These are phyloP conservation scores for Gonapodya sp. DNA, from an alignment of 192 early-diverging fungal genomes.

Conservation along the genomic window DNA sequence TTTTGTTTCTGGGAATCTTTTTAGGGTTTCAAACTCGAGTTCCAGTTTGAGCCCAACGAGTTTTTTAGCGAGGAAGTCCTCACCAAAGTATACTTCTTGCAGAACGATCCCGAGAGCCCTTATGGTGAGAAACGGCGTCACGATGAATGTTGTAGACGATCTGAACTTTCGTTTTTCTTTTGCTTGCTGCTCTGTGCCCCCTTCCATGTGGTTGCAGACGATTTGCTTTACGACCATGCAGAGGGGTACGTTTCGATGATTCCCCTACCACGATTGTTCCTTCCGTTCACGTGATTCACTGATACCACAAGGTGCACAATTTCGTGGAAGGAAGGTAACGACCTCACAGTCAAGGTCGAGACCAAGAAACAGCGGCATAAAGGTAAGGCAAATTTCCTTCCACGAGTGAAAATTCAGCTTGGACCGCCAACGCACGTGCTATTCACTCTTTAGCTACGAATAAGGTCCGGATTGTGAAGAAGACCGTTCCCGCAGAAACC, in stretches of 20 bases:
- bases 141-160: neutral
- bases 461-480: slow-evolving; percentile 96
- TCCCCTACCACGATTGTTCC: neutral
- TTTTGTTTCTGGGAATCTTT: neutral
- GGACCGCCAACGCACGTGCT: neutral
- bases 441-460: slow-evolving; percentile 57
- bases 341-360: slow-evolving; percentile 87
- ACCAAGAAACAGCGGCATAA: slow-evolving; percentile 99
- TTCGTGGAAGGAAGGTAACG: slow-evolving; percentile 95
- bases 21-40: slow-evolving; percentile 85
- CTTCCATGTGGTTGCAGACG: slow-evolving; percentile 39
- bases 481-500: slow-evolving; percentile 87
- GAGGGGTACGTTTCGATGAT: slow-evolving; percentile 67
- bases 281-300: neutral
- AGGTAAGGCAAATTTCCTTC: slow-evolving; percentile 38
- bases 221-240: slow-evolving; percentile 85
- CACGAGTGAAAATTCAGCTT: neutral
- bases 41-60: slow-evolving; percentile 80
- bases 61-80: slow-evolving; percentile 81
- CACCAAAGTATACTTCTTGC: slow-evolving; percentile 89
- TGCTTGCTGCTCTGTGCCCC: neutral
- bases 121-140: slow-evolving; percentile 30
- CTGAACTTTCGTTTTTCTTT: neutral
- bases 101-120: slow-evolving; percentile 53
- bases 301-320: slow-evolving; percentile 47